Evolutionary conservation across 1,284 basidiomycete species (phyloP).

Genomic region (Vanrija sp.): DNA sequence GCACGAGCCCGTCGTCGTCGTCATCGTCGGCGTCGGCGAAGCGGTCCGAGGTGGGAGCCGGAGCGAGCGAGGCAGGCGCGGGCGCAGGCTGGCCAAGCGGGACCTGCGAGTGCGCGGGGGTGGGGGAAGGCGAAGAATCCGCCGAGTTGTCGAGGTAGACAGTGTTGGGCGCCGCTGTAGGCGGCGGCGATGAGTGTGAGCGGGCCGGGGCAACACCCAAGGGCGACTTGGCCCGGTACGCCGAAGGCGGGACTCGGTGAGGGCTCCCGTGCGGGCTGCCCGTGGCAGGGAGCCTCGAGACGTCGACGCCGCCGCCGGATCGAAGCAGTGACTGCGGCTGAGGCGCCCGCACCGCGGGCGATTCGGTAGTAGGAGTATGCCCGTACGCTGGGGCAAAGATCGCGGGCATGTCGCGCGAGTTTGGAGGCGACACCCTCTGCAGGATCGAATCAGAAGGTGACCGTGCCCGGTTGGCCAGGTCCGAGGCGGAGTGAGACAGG

Average conservation of each 20-base stretch:
- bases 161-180: neutral
- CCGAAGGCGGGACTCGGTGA: neutral
- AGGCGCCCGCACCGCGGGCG: no score
- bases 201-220: neutral
- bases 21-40: constrained; percentile 10
- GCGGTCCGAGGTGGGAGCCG: neutral
- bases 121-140: no score
- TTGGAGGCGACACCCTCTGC: neutral
- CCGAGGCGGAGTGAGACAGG: neutral
- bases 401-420: neutral
- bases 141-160: no score
- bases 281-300: neutral
- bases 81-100: neutral
- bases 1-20: constrained; percentile 6
- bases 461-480: neutral
- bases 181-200: neutral
- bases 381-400: neutral
- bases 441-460: no score
- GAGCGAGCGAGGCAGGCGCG: neutral
- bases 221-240: constrained; percentile 12
- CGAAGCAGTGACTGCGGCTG: constrained; percentile 1
- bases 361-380: neutral
- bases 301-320: constrained; percentile 1
- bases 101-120: neutral
- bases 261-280: neutral